Percentiles rank a stretch among this genome's conserved stretches.
Evolutionary conservation across 1,284 basidiomycete species (phyloP).

Genomic region (Pterulicium gracile): DNA sequence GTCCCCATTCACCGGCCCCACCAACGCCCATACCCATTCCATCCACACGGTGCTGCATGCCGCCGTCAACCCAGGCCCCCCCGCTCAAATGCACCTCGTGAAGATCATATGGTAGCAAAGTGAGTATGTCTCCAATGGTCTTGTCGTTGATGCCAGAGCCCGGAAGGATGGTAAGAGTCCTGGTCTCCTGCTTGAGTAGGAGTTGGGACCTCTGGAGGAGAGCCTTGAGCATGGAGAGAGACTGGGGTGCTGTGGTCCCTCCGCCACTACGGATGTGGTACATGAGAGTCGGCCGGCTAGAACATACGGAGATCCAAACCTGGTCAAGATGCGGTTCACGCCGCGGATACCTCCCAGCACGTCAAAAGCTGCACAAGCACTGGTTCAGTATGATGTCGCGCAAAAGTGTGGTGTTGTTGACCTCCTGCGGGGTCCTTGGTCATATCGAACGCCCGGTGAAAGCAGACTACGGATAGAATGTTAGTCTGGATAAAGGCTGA

Average conservation of each 20-base stretch:
- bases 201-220: constrained; percentile 26
- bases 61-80: constrained; percentile 45
- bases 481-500: constrained; percentile 4
- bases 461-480: constrained; percentile 50
- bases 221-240: constrained; percentile 31
- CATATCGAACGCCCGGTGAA: constrained; percentile 80
- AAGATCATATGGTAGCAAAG: constrained; percentile 43
- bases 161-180: constrained; percentile 45
- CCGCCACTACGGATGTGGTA: constrained; percentile 35
- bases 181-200: constrained; percentile 19
- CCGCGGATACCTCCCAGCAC: no score
- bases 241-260: constrained; percentile 27
- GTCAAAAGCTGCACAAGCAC: no score
- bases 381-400: no score
- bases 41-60: constrained; percentile 37
- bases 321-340: constrained; percentile 66
- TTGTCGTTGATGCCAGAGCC: constrained; percentile 60
- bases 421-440: constrained; percentile 43
- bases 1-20: constrained; percentile 45
- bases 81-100: constrained; percentile 65
- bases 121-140: constrained; percentile 37
- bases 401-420: no score
- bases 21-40: constrained; percentile 61
- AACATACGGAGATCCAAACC: constrained; percentile 28
- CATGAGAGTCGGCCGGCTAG: constrained; percentile 2